Conservation (phyloP, 768 basidiomycete genomes). For the Termitomyces sp. region DNA sequence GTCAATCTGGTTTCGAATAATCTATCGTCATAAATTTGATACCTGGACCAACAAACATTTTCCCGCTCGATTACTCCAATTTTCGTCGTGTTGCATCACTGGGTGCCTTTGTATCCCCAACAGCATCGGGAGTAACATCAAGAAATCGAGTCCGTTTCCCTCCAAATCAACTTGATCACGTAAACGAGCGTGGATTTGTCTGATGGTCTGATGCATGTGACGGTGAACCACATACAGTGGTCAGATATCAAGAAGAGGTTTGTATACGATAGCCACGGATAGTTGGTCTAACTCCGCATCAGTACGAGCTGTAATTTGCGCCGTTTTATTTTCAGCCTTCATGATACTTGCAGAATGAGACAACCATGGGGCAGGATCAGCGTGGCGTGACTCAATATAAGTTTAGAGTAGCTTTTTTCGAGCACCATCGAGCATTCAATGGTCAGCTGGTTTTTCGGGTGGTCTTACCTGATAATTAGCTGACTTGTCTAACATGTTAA, state of each 20-base stretch:
- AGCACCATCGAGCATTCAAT: neutral
- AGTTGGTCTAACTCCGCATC: neutral
- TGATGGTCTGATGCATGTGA: neutral
- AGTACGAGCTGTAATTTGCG: neutral
- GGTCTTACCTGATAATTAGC: too few relatives aligned
- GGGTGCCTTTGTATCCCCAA: neutral
- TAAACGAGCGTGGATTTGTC: neutral
- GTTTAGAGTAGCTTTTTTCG: neutral
- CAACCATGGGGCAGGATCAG: neutral
- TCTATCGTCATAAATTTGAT: constrained; percentile 2
- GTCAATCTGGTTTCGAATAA: constrained; percentile 6
- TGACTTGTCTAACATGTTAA: neutral
- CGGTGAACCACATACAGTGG: neutral
- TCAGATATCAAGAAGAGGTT: neutral
- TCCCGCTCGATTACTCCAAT: neutral
- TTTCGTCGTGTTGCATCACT: neutral
- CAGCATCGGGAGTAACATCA: neutral
- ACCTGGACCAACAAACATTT: neutral
- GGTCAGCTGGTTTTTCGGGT: neutral
- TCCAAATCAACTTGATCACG: neutral
- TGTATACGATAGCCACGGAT: neutral
- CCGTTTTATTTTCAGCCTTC: too few relatives aligned
- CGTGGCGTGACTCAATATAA: neutral
- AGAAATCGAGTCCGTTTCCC: neutral
- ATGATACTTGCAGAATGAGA: too few relatives aligned